Evolutionary conservation across 2,329 filamentous ascomycete genomes (phyloP).

Genomic region (Neofusicoccum kwambonambiense): DNA sequence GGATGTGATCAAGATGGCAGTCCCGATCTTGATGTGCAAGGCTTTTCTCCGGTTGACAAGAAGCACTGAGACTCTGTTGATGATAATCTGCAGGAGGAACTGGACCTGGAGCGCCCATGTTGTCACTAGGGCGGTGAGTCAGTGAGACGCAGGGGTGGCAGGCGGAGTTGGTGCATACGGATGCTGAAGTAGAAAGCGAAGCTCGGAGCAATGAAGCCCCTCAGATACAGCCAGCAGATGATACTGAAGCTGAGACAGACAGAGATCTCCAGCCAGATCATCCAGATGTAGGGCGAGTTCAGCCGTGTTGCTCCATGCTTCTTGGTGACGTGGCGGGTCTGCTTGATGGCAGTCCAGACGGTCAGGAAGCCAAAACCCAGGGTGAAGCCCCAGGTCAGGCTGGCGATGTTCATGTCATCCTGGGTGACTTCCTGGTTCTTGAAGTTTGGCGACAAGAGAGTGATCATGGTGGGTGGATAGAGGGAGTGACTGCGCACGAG

Average conservation of each 20-base stretch:
- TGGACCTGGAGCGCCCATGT: constrained; percentile 16
- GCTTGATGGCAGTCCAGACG: constrained; percentile 36
- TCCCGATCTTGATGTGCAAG: background rate
- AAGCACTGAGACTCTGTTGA: constrained; percentile 27
- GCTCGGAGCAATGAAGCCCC: background rate
- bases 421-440: background rate
- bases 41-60: background rate
- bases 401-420: constrained; percentile 2
- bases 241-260: constrained; percentile 6
- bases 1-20: constrained; percentile 21
- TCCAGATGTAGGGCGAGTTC: constrained; percentile 9
- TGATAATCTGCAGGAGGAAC: constrained; percentile 28
- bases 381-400: constrained; percentile 35
- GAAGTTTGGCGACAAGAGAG: background rate
- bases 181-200: constrained; percentile 18
- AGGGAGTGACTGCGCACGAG: background rate
- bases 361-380: constrained; percentile 44
- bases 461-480: background rate
- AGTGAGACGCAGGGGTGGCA: background rate
- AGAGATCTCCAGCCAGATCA: constrained; percentile 3
- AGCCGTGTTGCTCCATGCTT: constrained; percentile 10
- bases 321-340: constrained; percentile 27
- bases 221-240: constrained; percentile 1
- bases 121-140: background rate
- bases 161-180: background rate